Evolutionary conservation across 139 green algal species (phyloP).

Genomic region (Asterochloris erici): DNA sequence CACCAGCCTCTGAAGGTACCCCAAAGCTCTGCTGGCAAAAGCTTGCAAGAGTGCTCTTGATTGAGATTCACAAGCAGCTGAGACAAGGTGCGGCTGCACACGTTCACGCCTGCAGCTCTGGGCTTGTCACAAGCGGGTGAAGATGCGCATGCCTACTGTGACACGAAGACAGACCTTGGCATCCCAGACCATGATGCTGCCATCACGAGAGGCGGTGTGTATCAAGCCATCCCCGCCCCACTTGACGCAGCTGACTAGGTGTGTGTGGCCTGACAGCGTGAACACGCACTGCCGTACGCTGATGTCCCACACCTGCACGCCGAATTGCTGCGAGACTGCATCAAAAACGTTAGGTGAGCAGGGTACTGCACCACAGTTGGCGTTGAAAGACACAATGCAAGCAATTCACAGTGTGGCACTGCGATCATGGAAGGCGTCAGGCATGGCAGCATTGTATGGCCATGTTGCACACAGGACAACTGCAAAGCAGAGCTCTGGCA

Average conservation of each 20-base stretch:
- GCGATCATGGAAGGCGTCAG: not conserved
- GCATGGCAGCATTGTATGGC: not conserved
- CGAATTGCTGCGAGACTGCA: not conserved
- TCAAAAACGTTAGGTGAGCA: not conserved
- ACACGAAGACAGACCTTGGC: slow-evolving; percentile 32
- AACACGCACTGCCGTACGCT: slow-evolving; percentile 42
- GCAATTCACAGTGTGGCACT: not conserved
- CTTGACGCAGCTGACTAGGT: slow-evolving; percentile 74
- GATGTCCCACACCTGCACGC: slow-evolving; percentile 42
- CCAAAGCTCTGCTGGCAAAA: too few relatives aligned
- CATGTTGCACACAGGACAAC: too few relatives aligned
- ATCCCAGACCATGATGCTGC: slow-evolving; percentile 87
- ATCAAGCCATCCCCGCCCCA: slow-evolving; percentile 95
- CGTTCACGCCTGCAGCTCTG: too few relatives aligned
- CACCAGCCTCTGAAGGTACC: too few relatives aligned
- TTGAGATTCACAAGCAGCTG: too few relatives aligned
- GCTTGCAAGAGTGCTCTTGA: too few relatives aligned
- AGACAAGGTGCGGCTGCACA: too few relatives aligned
- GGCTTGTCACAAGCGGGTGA: too few relatives aligned
- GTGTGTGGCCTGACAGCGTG: slow-evolving; percentile 58
- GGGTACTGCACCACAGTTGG: not conserved
- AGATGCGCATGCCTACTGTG: too few relatives aligned
- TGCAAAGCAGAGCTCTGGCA: too few relatives aligned
- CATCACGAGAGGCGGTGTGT: slow-evolving; percentile 81
- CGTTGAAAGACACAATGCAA: not conserved